Conservation (phyloP, 2,329 filamentous ascomycete genomes). For the Pseudocercospora crystallina region DNA sequence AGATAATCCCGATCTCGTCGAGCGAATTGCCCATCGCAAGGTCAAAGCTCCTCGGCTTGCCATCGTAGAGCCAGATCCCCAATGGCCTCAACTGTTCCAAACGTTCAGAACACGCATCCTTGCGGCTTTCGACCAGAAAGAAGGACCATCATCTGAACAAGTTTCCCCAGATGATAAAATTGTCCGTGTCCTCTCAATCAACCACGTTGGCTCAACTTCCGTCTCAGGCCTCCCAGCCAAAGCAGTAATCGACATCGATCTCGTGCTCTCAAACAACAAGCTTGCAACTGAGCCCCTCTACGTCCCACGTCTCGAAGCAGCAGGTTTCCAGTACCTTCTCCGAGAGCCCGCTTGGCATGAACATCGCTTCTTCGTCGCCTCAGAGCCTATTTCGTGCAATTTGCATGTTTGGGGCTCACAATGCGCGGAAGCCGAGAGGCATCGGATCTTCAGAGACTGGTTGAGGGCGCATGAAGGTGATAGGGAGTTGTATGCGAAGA, state of each 20-base stretch:
- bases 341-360: conserved; percentile 51
- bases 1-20: neutral
- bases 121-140: conserved; percentile 35
- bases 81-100: conserved; percentile 40
- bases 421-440: conserved; percentile 44
- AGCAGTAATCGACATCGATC: conserved; percentile 54
- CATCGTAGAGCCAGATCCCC: conserved; percentile 41
- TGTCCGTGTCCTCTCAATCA: conserved; percentile 37
- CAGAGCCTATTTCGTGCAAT: conserved; percentile 43
- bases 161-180: neutral
- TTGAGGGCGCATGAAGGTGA: conserved; percentile 42
- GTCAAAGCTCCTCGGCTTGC: conserved; percentile 14
- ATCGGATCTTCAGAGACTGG: conserved; percentile 50
- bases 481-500: conserved; percentile 40
- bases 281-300: conserved; percentile 45
- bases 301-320: conserved; percentile 43
- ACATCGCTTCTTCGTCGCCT: conserved; percentile 49
- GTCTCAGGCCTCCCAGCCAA: conserved; percentile 53
- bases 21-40: conserved; percentile 25
- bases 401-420: conserved; percentile 52
- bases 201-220: conserved; percentile 54
- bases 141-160: neutral
- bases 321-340: conserved; percentile 48
- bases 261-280: conserved; percentile 42
- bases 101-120: conserved; percentile 37